Evolutionary conservation across 306 rosid genomes (phyloP), one percentile per base, ranked within the genome.

Genomic region (Ammopiptanthus mongolicus): DNA sequence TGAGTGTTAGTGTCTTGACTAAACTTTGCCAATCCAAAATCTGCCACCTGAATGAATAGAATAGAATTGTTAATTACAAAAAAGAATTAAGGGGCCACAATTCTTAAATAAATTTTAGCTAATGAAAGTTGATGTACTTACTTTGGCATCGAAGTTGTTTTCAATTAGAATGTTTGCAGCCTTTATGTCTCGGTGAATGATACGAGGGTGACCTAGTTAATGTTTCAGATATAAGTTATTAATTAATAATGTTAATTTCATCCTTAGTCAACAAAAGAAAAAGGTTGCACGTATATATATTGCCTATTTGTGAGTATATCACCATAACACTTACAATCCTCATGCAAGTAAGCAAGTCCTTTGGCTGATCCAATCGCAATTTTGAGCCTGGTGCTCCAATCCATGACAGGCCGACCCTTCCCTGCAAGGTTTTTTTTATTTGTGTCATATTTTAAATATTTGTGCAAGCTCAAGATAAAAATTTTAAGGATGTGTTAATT

Each of bases 271-370:
- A 18, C 14, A 8, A 25, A 34, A 8, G n/a, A 11, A 11, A 60
- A 29, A 7, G 22, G 39, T 0, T 33, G 7, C 11, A 51, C 5
- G 12, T 25, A 39, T 3, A 4, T 37, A 5, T 18, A 12, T 25
- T 58, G 29, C 8, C 28, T 57, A 21, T 6, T 21, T 69, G 8
- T 10, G 41, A 41, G 14, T 48, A 78, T 31, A 76, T 1, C 31
- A 55, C 50, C 8, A 17, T 22, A 61, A 11, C 12, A 74, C 91
- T 83, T 60, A 95, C 98, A 91, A 69, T 95, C 98, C 86, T 95
- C 98, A 5, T 95, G 98, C 82, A 95, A 81, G 80, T 91, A 95
- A 44, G 98, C 96, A 63, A 95, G 91, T 19, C 98, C 98, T 76
- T 95, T 95, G 23, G 97, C 97, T 1, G 97, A 75, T 73, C 98